These are phyloP conservation scores for Hordeum pubiflorum DNA, from an alignment of 202 grass and related monocot species.

Conservation along the genomic window DNA sequence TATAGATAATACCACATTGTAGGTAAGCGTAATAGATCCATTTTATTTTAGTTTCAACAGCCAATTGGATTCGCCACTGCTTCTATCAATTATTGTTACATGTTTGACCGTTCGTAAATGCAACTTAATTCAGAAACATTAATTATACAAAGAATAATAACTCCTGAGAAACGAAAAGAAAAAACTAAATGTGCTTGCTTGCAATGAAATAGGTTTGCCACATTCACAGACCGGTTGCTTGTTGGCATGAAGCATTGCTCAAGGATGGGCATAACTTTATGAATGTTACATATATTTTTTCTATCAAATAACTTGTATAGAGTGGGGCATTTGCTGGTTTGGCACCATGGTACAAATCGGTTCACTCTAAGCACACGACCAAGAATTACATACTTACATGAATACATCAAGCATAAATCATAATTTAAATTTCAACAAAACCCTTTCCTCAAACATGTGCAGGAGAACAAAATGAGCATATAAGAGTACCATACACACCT, in stretches of 20 bases:
- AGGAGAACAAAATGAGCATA: not conserved
- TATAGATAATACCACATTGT: not conserved
- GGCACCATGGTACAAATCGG: not conserved
- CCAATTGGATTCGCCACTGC: not conserved
- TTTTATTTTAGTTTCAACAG: not conserved
- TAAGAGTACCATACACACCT: constrained; percentile 46
- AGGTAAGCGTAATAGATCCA: not conserved
- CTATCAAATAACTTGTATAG: not conserved
- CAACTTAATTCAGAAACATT: not conserved
- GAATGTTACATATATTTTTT: not conserved
- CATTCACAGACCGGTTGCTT: not conserved
- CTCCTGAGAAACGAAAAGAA: not conserved
- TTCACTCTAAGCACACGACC: not conserved
- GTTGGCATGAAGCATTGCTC: not conserved
- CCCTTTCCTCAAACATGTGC: not conserved
- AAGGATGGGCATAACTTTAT: not conserved
- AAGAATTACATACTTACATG: not conserved
- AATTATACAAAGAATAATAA: not conserved
- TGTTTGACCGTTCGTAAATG: not conserved
- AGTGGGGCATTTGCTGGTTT: not conserved
- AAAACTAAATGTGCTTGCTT: not conserved
- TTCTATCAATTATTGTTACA: not conserved
- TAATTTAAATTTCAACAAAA: not conserved
- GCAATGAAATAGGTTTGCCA: not conserved
- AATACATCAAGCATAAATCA: not conserved